A percentile compares a stretch with the other conserved stretches of the same genome.
phyloP scores from a whole-genome alignment of 495 filamentous ascomycete species.

The Ascobolus immersus region DNA sequence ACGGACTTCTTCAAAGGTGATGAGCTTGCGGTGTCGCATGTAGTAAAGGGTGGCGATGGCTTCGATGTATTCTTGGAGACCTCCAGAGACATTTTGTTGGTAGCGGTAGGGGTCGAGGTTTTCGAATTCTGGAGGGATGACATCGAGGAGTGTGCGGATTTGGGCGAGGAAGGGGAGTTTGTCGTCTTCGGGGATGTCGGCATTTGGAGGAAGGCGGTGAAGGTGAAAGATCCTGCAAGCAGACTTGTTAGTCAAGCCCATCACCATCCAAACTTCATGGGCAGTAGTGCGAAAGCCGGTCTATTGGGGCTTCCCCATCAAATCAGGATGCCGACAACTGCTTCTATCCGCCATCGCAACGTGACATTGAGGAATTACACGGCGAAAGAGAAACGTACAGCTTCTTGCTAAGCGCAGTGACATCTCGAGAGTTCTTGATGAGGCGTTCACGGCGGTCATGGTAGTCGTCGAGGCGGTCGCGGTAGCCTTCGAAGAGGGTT shows the following conservation, averaged over 20 bases:
- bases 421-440: slow-evolving; percentile 68
- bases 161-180: slow-evolving; percentile 34
- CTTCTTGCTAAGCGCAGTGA: slow-evolving; percentile 88
- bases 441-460: slow-evolving; percentile 76
- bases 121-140: slow-evolving; percentile 45
- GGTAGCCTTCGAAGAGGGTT: slow-evolving; percentile 62
- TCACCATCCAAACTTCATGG: too few species aligned
- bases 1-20: slow-evolving; percentile 34
- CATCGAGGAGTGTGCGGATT: slow-evolving; percentile 39
- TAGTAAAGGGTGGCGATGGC: slow-evolving; percentile 71
- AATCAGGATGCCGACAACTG: too few species aligned
- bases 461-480: slow-evolving; percentile 74
- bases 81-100: slow-evolving; percentile 42
- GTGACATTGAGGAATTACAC: too few species aligned
- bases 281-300: too few species aligned
- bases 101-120: slow-evolving; percentile 66
- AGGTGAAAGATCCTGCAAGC: too few species aligned
- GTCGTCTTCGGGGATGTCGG: slow-evolving; percentile 31
- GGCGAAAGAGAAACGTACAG: slow-evolving; percentile 53
- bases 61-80: slow-evolving; percentile 82
- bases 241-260: too few species aligned
- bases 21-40: slow-evolving; percentile 45
- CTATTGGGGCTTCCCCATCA: too few species aligned
- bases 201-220: not conserved
- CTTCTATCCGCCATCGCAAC: too few species aligned